phyloP scores from a whole-genome alignment of 805 yeast species.

The Wickerhamiella kurtzmanii region DNA sequence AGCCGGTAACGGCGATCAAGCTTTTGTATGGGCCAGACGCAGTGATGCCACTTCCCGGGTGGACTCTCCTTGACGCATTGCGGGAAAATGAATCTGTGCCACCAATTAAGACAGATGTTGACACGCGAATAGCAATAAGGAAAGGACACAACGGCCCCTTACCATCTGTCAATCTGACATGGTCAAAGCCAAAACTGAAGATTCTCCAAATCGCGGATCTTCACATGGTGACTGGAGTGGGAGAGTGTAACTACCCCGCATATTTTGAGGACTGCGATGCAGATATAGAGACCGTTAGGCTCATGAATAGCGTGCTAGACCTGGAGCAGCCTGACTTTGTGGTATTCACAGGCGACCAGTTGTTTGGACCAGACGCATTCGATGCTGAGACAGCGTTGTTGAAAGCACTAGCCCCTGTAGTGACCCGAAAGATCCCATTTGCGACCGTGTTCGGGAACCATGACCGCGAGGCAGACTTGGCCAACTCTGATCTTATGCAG shows the following conservation, averaged over 20 bases:
- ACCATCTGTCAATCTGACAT: conserved; percentile 9
- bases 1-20: conserved; percentile 45
- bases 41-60: conserved; percentile 62
- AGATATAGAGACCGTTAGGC: conserved; percentile 53
- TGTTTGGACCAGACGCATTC: conserved; percentile 65
- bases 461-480: conserved; percentile 72
- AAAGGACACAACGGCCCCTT: conserved; percentile 11
- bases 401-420: conserved; percentile 61
- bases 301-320: conserved; percentile 51
- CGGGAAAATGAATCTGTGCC: conserved; percentile 15
- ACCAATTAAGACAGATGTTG: neutral
- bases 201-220: conserved; percentile 83
- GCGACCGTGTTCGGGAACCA: conserved; percentile 86
- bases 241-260: conserved; percentile 53
- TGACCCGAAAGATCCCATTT: conserved; percentile 59
- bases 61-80: conserved; percentile 34
- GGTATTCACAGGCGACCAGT: conserved; percentile 81
- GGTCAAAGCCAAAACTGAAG: conserved; percentile 38
- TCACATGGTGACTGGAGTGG: conserved; percentile 73
- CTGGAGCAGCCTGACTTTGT: conserved; percentile 73
- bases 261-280: conserved; percentile 44
- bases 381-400: conserved; percentile 74
- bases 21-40: conserved; percentile 61
- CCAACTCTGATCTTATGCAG: conserved; percentile 47
- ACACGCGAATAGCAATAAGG: conserved; percentile 22